These are phyloP conservation scores for Lagenaria siceraria DNA, from an alignment of 306 rosid species.

Conservation along the genomic window DNA sequence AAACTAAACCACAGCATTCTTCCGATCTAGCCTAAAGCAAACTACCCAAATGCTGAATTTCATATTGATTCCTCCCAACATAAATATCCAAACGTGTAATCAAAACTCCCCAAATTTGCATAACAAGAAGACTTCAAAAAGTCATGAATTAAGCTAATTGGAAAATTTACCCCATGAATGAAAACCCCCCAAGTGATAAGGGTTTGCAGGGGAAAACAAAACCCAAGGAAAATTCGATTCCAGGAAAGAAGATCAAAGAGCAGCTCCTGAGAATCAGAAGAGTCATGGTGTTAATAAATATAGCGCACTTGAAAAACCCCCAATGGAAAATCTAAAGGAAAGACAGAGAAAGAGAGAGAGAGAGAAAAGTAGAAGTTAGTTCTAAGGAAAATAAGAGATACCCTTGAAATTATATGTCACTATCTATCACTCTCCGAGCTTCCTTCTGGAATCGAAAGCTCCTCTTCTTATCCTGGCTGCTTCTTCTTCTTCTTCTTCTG, in stretches of 20 bases:
- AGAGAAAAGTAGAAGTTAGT: background rate
- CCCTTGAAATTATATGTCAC: conserved; percentile 5
- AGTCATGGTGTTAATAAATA: background rate
- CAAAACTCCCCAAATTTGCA: background rate
- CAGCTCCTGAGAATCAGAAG: conserved; percentile 12
- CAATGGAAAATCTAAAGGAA: background rate
- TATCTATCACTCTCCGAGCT: background rate
- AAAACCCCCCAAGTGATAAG: conserved; percentile 18
- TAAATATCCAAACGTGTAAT: background rate
- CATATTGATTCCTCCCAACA: background rate
- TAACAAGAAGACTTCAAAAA: background rate
- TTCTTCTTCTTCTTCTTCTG: background rate
- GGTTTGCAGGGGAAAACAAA: conserved; percentile 7
- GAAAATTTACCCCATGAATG: conserved; percentile 53
- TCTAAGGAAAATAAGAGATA: background rate
- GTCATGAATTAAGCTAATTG: background rate
- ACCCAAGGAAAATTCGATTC: conserved; percentile 14
- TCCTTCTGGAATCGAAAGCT: conserved; percentile 15
- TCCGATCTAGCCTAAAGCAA: background rate
- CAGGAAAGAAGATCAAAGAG: conserved; percentile 20
- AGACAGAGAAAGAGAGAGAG: background rate
- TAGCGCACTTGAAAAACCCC: background rate
- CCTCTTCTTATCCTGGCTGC: background rate
- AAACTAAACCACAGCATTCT: background rate
- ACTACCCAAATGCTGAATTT: background rate